Percentiles rank a stretch among this genome's conserved stretches.
phyloP scores from a whole-genome alignment of 2,329 filamentous ascomycete species.

The Lasiodiplodia hormozganensis region DNA sequence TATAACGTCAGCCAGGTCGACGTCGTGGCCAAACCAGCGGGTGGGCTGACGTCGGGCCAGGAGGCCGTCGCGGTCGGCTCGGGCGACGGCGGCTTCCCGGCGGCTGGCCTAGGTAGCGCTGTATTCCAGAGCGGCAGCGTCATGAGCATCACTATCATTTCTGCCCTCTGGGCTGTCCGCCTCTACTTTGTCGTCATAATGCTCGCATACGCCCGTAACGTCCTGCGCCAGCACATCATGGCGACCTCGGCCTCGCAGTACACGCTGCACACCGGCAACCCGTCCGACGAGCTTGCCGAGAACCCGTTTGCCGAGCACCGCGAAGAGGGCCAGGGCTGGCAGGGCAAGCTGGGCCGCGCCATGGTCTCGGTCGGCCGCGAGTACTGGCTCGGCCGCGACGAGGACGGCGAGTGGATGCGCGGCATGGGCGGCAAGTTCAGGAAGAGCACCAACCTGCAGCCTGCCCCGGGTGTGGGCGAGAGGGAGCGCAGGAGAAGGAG shows the following conservation, averaged over 20 bases:
- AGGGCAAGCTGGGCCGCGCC: conserved; percentile 76
- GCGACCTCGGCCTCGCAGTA: conserved; percentile 37
- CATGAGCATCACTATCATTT: conserved; percentile 80
- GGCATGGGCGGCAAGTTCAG: conserved; percentile 68
- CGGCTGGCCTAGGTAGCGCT: conserved; percentile 64
- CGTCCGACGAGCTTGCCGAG: conserved; percentile 55
- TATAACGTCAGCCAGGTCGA: conserved; percentile 66
- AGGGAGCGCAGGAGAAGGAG: conserved; percentile 67
- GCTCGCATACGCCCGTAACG: conserved; percentile 80
- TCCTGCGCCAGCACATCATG: conserved; percentile 72
- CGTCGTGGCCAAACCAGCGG: conserved; percentile 57
- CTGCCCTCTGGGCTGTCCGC: conserved; percentile 74
- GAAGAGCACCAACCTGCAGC: conserved; percentile 47
- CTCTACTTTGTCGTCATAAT: conserved; percentile 86
- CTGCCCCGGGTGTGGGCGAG: conserved; percentile 56
- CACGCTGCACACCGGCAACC: conserved; percentile 29
- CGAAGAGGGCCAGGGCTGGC: conserved; percentile 80
- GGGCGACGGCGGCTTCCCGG: conserved; percentile 38
- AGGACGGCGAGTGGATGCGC: conserved; percentile 71
- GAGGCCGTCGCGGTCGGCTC: conserved; percentile 59
- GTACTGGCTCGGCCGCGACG: conserved; percentile 81
- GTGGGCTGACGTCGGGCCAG: conserved; percentile 56
- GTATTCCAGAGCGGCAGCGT: conserved; percentile 71
- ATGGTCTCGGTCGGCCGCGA: conserved; percentile 76
- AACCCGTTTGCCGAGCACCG: conserved; percentile 74